These are phyloP conservation scores for Tulasnella sp. DNA, from an alignment of 768 basidiomycete species.

Conservation along the genomic window DNA sequence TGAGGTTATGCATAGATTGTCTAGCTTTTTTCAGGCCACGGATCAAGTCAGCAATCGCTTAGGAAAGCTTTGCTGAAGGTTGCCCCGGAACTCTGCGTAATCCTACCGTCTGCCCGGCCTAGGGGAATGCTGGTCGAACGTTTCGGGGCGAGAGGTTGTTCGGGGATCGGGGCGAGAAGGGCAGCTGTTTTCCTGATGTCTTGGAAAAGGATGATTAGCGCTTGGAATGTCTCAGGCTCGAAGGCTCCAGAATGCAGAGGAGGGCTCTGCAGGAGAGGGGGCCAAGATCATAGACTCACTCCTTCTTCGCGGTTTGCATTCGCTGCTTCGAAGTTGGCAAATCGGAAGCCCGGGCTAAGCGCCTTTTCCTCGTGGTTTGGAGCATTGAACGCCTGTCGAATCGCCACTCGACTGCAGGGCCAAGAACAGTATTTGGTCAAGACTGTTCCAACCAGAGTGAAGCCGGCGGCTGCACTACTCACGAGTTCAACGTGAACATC, in stretches of 20 bases:
- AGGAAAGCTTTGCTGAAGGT: no score
- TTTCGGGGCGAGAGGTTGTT: no score
- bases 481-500: constrained; percentile 17
- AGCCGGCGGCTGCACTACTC: background rate
- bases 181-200: no score
- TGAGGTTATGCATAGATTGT: background rate
- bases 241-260: no score
- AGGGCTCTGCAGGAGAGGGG: background rate
- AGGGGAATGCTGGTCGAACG: no score
- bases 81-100: no score
- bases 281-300: background rate
- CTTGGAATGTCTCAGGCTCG: no score
- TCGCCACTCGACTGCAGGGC: background rate
- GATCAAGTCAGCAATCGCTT: background rate
- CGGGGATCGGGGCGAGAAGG: no score
- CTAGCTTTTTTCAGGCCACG: background rate
- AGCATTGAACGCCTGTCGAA: background rate
- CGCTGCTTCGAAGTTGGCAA: background rate
- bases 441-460: background rate
- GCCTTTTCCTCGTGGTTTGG: background rate
- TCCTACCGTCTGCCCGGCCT: no score
- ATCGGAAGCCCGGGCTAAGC: background rate
- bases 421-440: no score
- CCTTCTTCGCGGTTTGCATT: background rate
- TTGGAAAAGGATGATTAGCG: no score